Percentiles rank a stretch among this genome's conserved stretches.
Conservation (phyloP, 768 basidiomycete genomes). For the Russula earlei region DNA sequence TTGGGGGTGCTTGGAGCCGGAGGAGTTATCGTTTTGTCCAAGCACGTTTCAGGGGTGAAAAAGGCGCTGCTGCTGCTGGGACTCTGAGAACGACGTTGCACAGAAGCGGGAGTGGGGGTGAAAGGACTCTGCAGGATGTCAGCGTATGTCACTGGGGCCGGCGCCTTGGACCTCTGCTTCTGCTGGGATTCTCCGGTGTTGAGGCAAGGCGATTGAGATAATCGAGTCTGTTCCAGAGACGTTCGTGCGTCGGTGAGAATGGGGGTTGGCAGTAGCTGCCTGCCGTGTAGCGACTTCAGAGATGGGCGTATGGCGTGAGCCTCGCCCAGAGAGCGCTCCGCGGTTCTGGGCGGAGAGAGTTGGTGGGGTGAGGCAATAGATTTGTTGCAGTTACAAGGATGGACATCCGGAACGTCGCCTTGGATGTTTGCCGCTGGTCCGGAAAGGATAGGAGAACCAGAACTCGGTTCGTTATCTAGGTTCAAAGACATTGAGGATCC, state of each 20-base stretch:
- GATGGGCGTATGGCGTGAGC: background rate
- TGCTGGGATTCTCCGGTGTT: background rate
- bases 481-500: slow-evolving; percentile 10
- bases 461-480: slow-evolving; percentile 7
- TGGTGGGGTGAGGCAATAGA: background rate
- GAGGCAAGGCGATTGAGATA: background rate
- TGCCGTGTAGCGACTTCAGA: background rate
- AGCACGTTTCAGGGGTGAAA: background rate
- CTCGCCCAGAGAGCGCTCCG: background rate
- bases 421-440: slow-evolving; percentile 3
- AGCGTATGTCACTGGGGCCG: background rate
- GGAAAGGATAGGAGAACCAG: slow-evolving; percentile 10
- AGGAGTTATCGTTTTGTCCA: background rate
- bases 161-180: background rate
- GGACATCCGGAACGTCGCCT: slow-evolving; percentile 7
- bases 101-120: slow-evolving; percentile 8
- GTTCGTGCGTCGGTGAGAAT: background rate
- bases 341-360: background rate
- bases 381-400: slow-evolving; percentile 7
- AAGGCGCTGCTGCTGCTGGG: background rate
- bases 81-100: background rate
- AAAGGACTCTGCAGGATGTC: background rate
- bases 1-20: background rate
- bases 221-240: slow-evolving; percentile 1
- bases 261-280: background rate